A percentile compares a stretch with the other conserved stretches of the same genome.
Conservation (phyloP, 2,329 filamentous ascomycete genomes). For the Fusarium succisae region DNA sequence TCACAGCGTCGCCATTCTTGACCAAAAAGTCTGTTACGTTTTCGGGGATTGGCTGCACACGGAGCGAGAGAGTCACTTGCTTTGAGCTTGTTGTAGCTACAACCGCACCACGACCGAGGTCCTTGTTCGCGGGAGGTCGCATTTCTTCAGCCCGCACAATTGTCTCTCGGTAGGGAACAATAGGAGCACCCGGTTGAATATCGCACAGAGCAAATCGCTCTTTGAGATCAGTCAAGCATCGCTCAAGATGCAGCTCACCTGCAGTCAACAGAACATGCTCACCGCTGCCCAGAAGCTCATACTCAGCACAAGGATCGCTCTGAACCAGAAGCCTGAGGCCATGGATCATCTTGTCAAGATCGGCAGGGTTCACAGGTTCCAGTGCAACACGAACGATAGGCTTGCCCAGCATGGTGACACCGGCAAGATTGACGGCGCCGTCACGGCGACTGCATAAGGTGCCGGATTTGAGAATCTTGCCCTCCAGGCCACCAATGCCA, state of each 20-base stretch:
- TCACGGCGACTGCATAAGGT: conserved; percentile 89
- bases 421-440: conserved; percentile 89
- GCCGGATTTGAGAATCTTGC: conserved; percentile 93
- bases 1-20: conserved; percentile 82
- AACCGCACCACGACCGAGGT: conserved; percentile 84
- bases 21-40: conserved; percentile 85
- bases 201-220: conserved; percentile 95
- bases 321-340: conserved; percentile 89
- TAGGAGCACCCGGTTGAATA: conserved; percentile 91
- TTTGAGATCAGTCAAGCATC: conserved; percentile 90
- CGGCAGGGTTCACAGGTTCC: conserved; percentile 90
- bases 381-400: conserved; percentile 96
- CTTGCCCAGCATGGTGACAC: conserved; percentile 79
- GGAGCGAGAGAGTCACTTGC: conserved; percentile 79
- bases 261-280: conserved; percentile 96
- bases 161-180: conserved; percentile 94
- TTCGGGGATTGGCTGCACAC: conserved; percentile 80
- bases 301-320: conserved; percentile 94
- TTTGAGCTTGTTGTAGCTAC: conserved; percentile 83
- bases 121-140: conserved; percentile 85
- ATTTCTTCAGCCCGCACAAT: conserved; percentile 91
- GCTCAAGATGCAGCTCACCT: conserved; percentile 91
- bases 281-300: conserved; percentile 90
- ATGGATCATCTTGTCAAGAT: conserved; percentile 93
- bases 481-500: conserved; percentile 90